A percentile compares a stretch with the other conserved stretches of the same genome.
phyloP scores from a whole-genome alignment of 257 asterid species.

The Solanum clarkiae region DNA sequence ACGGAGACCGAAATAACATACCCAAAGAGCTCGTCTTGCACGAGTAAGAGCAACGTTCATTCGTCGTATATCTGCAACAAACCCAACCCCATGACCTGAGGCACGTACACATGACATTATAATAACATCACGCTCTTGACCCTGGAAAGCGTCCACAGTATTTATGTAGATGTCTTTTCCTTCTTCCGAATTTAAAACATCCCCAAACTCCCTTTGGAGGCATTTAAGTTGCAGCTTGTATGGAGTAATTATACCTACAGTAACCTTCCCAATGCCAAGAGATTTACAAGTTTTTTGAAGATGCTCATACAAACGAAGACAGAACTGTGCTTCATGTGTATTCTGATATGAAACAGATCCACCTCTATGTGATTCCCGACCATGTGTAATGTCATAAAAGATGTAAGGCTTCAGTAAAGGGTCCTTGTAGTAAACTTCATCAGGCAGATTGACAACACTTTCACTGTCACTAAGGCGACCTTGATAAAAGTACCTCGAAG shows the following conservation, averaged over 20 bases:
- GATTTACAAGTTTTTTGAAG: constrained; percentile 63
- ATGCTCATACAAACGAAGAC: constrained; percentile 87
- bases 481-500: constrained; percentile 92
- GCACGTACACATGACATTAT: constrained; percentile 99
- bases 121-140: constrained; percentile 97
- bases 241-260: constrained; percentile 97
- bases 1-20: constrained; percentile 7
- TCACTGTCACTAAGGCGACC: constrained; percentile 98
- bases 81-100: constrained; percentile 88
- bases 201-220: constrained; percentile 93
- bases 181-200: constrained; percentile 72
- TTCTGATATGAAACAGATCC: constrained; percentile 92
- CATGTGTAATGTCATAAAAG: constrained; percentile 74
- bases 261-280: constrained; percentile 54
- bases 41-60: constrained; percentile 99
- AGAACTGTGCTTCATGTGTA: constrained; percentile 85
- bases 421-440: constrained; percentile 77
- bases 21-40: constrained; percentile 99
- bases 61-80: constrained; percentile 95
- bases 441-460: constrained; percentile 61
- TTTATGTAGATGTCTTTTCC: constrained; percentile 91
- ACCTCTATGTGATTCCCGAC: constrained; percentile 96
- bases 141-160: constrained; percentile 98
- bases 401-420: constrained; percentile 68
- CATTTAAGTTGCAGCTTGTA: constrained; percentile 95